Evolutionary conservation across 2,329 filamentous ascomycete genomes (phyloP).

Genomic region (Plectosphaerella sp.): DNA sequence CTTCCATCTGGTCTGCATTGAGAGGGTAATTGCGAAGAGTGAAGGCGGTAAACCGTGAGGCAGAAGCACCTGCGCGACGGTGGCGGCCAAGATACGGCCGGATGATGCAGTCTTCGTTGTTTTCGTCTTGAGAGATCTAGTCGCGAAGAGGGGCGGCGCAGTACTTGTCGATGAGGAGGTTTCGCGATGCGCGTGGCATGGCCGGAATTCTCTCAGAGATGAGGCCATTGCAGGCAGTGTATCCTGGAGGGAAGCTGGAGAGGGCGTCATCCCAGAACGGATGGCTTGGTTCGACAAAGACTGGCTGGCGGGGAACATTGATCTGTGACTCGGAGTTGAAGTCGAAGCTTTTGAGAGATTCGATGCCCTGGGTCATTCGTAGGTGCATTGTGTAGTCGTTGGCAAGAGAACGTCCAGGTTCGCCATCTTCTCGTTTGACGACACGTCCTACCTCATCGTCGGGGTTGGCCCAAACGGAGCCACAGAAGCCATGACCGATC

Average conservation of each 20-base stretch:
- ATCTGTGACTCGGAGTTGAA: background rate
- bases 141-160: slow-evolving; percentile 2
- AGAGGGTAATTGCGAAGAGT: slow-evolving; percentile 13
- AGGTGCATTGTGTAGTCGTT: slow-evolving; percentile 12
- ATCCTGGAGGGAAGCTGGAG: slow-evolving; percentile 12
- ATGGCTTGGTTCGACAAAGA: background rate
- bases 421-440: slow-evolving; percentile 13
- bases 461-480: slow-evolving; percentile 4
- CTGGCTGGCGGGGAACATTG: slow-evolving; percentile 1
- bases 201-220: slow-evolving; percentile 23
- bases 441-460: background rate
- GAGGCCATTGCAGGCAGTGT: slow-evolving; percentile 18
- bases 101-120: slow-evolving; percentile 42
- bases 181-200: slow-evolving; percentile 7
- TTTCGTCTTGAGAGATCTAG: slow-evolving; percentile 13
- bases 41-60: background rate
- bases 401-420: slow-evolving; percentile 7
- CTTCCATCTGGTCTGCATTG: slow-evolving; percentile 40
- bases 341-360: background rate
- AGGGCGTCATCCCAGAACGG: slow-evolving; percentile 13
- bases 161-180: slow-evolving; percentile 14
- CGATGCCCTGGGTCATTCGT: background rate
- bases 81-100: slow-evolving; percentile 42
- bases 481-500: slow-evolving; percentile 6
- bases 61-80: background rate